Conservation (phyloP, 768 basidiomycete genomes). For the Termitomyces sp. region DNA sequence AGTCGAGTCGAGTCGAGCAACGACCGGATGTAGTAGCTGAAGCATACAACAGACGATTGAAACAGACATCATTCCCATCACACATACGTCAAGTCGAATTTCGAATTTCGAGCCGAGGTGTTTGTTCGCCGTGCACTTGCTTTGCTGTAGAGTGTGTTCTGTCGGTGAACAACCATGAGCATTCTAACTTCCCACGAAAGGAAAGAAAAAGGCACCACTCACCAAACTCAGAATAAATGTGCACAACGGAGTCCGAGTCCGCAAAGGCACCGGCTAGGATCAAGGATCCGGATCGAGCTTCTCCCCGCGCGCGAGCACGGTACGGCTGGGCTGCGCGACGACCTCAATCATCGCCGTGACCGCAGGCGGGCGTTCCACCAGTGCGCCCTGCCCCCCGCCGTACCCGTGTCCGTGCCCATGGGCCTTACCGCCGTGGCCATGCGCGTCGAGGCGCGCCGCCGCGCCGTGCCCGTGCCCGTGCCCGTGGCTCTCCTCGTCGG, state of each 20-base stretch:
- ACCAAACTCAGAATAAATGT: background rate
- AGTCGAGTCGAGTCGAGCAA: no score
- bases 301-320: slow-evolving; percentile 79
- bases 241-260: no score
- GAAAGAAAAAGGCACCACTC: background rate
- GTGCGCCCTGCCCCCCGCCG: slow-evolving; percentile 22
- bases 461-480: background rate
- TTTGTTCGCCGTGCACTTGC: background rate
- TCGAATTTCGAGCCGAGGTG: no score
- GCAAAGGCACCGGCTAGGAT: background rate
- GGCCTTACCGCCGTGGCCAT: background rate
- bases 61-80: background rate
- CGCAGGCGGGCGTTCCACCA: slow-evolving; percentile 77
- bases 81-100: background rate
- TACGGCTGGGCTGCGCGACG: slow-evolving; percentile 65
- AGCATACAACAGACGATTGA: background rate
- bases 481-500: slow-evolving; percentile 15
- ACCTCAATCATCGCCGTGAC: slow-evolving; percentile 82
- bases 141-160: background rate
- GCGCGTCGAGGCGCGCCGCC: background rate
- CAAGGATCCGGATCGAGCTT: slow-evolving; percentile 54
- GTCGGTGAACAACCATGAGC: background rate
- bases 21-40: no score
- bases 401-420: background rate
- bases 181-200: no score